Evolutionary conservation across 2,329 filamentous ascomycete genomes (phyloP).

Genomic region (Ophiostoma pallidulum): DNA sequence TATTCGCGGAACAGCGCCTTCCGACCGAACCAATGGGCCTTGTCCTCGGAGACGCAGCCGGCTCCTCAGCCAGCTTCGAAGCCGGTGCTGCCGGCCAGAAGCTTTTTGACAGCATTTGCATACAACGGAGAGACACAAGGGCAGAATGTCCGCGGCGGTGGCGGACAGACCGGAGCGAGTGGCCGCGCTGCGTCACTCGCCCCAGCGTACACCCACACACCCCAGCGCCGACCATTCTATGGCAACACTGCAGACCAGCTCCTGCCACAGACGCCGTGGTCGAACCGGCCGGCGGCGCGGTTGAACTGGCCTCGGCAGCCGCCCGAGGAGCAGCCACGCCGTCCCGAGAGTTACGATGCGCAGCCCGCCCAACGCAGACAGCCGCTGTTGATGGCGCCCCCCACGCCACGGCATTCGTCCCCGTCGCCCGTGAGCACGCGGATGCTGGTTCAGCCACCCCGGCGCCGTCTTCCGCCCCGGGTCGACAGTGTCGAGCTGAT

Average conservation of each 20-base stretch:
- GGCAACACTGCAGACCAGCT: neutral
- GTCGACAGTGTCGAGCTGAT: conserved; percentile 30
- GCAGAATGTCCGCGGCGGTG: too few relatives aligned
- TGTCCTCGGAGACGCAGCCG: neutral
- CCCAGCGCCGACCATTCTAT: neutral
- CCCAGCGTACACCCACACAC: neutral
- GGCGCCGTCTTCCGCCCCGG: neutral
- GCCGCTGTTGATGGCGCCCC: neutral
- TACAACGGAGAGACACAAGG: too few relatives aligned
- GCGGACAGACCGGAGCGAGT: neutral
- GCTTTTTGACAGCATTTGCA: too few relatives aligned
- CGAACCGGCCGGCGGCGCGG: neutral
- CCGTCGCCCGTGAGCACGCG: neutral
- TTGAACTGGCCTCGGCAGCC: conserved; percentile 3
- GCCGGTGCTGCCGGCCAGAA: too few relatives aligned
- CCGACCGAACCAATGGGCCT: conserved; percentile 7
- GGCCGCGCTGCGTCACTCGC: neutral
- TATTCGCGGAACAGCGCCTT: neutral
- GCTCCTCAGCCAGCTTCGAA: too few relatives aligned
- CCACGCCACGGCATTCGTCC: conserved; percentile 5
- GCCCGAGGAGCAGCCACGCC: conserved; percentile 1
- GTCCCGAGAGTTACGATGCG: neutral
- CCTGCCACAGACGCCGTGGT: neutral
- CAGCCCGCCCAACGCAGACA: neutral
- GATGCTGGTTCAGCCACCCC: neutral